Base-by-base conservation (phyloP, 495 filamentous ascomycete species). In the Hypoxylon fragiforme region DNA sequence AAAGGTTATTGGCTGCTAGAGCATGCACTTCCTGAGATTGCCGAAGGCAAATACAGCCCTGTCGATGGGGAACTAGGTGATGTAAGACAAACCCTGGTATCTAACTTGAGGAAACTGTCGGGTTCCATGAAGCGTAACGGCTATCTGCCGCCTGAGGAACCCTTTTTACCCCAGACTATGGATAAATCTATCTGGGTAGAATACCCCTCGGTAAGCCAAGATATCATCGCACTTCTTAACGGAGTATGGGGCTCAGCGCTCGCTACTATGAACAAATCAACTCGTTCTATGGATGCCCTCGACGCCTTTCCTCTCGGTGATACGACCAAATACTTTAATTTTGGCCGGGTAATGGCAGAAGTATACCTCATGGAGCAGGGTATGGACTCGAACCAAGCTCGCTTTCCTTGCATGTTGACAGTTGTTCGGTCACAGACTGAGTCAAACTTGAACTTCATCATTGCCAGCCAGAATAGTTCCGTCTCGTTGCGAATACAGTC, bases 1-100 rank as follows among this genome's bases (percentile, higher is more conserved):
- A 96, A 95, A 65, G 78, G 83, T 0, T 85, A 88, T 63, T 96
- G 91, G 91, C 82, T 95, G 19, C 70, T 83, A 38, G 81, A 85
- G 43, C 79, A 85, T 2, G 77, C 90, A 3, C 74, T 88, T 60
- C 79, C 75, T 16, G 83, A 85, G 47, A 65, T 73, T 21, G 50
- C 65, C n/a, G 64, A 56, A 31, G 65, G 57, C 44, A 70, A 66
- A 21, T 67, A 63, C 1, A 68, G 54, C 37, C 57, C 69, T 3
- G 45, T 66, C 12, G 68, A 69, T 28, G 53, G 62, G 13, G 75
- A 79, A 46, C 52, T 80, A 14, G 71, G 77, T 19, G 72, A 77
- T 3, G 68, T 80, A 3, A 78, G 85, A 54, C 75, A 87, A 44
- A 67, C 64, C 1, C 71, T 90, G 3, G 50, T 78, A 28, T 80